A percentile compares a stretch with the other conserved stretches of the same genome.
These are phyloP conservation scores for Thermomyces lanuginosus DNA, from an alignment of 2,329 filamentous ascomycete genomes.

Conservation along the genomic window DNA sequence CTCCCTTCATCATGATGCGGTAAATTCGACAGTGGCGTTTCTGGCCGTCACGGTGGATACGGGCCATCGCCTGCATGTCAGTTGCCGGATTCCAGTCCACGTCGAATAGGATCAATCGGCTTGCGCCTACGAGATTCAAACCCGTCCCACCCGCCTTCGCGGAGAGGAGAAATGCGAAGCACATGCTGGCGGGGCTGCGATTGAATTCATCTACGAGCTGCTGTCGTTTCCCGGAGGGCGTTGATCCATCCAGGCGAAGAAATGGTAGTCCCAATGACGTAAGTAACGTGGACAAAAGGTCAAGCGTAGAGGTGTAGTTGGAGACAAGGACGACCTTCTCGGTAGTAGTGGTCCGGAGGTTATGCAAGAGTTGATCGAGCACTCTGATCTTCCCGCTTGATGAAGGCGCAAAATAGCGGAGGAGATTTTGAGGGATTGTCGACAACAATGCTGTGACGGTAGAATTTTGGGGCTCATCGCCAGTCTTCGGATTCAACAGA, in stretches of 20 bases:
- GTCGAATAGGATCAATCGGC: constrained; percentile 53
- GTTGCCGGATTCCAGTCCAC: constrained; percentile 63
- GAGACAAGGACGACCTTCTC: constrained; percentile 64
- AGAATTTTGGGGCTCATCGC: constrained; percentile 32
- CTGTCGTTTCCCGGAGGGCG: constrained; percentile 47
- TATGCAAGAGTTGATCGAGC: constrained; percentile 48
- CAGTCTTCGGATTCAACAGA: constrained; percentile 38
- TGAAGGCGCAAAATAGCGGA: constrained; percentile 37
- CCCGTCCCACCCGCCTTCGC: constrained; percentile 56
- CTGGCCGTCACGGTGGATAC: constrained; percentile 57
- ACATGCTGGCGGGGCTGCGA: constrained; percentile 35
- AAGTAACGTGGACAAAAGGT: constrained; percentile 47
- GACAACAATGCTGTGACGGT: constrained; percentile 34
- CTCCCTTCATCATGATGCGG: constrained; percentile 49
- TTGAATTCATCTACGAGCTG: constrained; percentile 56
- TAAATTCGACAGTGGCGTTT: constrained; percentile 53
- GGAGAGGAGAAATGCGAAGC: constrained; percentile 55
- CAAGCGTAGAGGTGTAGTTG: constrained; percentile 57
- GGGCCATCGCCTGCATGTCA: constrained; percentile 58
- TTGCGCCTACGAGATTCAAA: constrained; percentile 55
- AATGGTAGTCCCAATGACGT: constrained; percentile 43
- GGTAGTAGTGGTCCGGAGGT: constrained; percentile 41
- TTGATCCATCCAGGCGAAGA: constrained; percentile 54
- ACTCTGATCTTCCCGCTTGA: constrained; percentile 51
- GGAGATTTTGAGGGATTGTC: constrained; percentile 38